Evolutionary conservation across 2,329 filamentous ascomycete genomes (phyloP).

Genomic region (Leptographium wingfieldii): DNA sequence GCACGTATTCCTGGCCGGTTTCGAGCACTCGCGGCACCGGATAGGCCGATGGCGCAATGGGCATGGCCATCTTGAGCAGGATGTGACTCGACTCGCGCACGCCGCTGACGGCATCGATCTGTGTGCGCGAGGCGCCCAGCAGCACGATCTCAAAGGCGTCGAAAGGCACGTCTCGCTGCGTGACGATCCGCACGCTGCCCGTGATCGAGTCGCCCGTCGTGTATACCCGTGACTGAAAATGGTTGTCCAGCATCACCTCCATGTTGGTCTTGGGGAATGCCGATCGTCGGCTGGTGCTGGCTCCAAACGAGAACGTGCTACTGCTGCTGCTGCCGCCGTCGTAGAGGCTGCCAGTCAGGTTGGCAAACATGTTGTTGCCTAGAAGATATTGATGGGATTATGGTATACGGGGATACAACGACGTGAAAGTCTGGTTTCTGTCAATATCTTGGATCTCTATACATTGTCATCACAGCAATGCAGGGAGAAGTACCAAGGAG

Average conservation of each 20-base stretch:
- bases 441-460: neutral
- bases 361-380: neutral
- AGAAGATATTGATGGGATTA: too few species aligned
- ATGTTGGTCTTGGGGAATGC: slow-evolving; percentile 26
- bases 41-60: slow-evolving; percentile 32
- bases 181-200: slow-evolving; percentile 34
- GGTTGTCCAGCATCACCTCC: slow-evolving; percentile 36
- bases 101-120: slow-evolving; percentile 36
- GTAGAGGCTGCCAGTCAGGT: slow-evolving; percentile 2
- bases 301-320: neutral
- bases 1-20: slow-evolving; percentile 32
- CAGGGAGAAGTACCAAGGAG: neutral
- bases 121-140: slow-evolving; percentile 36
- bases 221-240: slow-evolving; percentile 43
- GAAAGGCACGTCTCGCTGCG: slow-evolving; percentile 33
- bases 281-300: slow-evolving; percentile 3
- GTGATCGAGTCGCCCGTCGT: slow-evolving; percentile 38
- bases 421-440: neutral
- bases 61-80: slow-evolving; percentile 45
- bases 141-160: slow-evolving; percentile 40
- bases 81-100: slow-evolving; percentile 36
- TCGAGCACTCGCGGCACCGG: slow-evolving; percentile 35
- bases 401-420: neutral
- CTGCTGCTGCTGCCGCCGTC: slow-evolving; percentile 6
- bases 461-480: neutral